These are phyloP conservation scores for Trichoderma pleuroti DNA, from an alignment of 2,329 filamentous ascomycete species.

Conservation along the genomic window DNA sequence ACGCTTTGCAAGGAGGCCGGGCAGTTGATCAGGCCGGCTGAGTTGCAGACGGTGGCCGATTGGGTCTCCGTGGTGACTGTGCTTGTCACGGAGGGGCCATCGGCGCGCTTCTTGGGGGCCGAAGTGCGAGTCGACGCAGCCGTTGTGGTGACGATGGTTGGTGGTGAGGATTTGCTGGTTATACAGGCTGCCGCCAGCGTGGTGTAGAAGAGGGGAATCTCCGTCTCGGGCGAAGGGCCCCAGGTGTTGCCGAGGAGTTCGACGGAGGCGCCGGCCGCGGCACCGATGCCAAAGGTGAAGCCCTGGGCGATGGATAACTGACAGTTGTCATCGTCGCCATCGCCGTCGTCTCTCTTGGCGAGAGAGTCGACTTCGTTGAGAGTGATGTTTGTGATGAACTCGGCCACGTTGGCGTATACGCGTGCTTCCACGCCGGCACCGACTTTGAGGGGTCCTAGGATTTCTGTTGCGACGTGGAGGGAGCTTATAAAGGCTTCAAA, in stretches of 20 bases:
- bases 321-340: slow-evolving; percentile 36
- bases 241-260: slow-evolving; percentile 42
- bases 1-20: slow-evolving; percentile 49
- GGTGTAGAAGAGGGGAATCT: slow-evolving; percentile 52
- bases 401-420: slow-evolving; percentile 51
- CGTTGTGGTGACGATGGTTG: slow-evolving; percentile 21
- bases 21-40: slow-evolving; percentile 44
- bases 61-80: slow-evolving; percentile 40
- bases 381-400: slow-evolving; percentile 52
- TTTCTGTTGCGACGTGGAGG: slow-evolving; percentile 10
- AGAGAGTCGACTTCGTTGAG: slow-evolving; percentile 25
- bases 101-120: slow-evolving; percentile 21
- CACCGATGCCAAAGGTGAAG: slow-evolving; percentile 52
- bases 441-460: slow-evolving; percentile 31
- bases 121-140: slow-evolving; percentile 21
- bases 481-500: slow-evolving; percentile 5
- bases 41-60: slow-evolving; percentile 43
- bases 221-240: slow-evolving; percentile 46
- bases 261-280: slow-evolving; percentile 51
- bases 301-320: slow-evolving; percentile 44
- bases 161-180: neutral
- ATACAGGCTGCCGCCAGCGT: slow-evolving; percentile 45
- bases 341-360: slow-evolving; percentile 22
- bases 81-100: slow-evolving; percentile 38
- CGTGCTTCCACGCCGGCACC: slow-evolving; percentile 44